Percentiles rank a stretch among this genome's conserved stretches.
phyloP scores from a whole-genome alignment of 2,329 filamentous ascomycete species.

The Ophiostoma triangulosporum region DNA sequence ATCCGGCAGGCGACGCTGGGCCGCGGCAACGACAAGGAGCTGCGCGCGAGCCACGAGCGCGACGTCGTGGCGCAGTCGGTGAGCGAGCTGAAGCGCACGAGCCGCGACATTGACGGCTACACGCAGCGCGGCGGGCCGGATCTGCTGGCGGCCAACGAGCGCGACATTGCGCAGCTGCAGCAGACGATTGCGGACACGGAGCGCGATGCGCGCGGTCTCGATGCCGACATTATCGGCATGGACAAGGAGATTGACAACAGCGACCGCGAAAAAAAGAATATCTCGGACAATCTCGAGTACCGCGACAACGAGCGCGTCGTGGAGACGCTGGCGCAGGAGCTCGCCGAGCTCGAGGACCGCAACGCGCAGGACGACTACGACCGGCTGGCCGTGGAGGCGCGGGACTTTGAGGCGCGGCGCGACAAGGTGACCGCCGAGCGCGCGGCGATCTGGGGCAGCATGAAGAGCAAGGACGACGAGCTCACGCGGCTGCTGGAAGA shows the following conservation, averaged over 20 bases:
- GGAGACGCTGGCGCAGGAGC: constrained; percentile 52
- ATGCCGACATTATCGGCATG: constrained; percentile 60
- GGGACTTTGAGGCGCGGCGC: constrained; percentile 50
- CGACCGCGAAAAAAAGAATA: constrained; percentile 72
- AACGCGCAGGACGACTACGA: constrained; percentile 75
- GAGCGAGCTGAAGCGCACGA: constrained; percentile 62
- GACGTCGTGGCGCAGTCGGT: constrained; percentile 60
- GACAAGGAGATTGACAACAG: constrained; percentile 66
- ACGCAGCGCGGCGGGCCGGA: constrained; percentile 58
- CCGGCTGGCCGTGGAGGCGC: constrained; percentile 57
- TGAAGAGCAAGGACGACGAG: constrained; percentile 76
- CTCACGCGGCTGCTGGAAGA: constrained; percentile 59
- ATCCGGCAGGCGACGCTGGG: constrained; percentile 65
- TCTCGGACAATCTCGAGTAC: constrained; percentile 78
- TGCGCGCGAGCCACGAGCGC: constrained; percentile 55
- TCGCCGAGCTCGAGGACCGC: constrained; percentile 59
- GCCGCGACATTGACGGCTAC: constrained; percentile 69
- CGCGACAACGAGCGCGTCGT: constrained; percentile 61
- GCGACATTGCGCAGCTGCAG: constrained; percentile 55
- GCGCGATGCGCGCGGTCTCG: constrained; percentile 52
- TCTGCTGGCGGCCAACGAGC: constrained; percentile 55
- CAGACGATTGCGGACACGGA: constrained; percentile 52
- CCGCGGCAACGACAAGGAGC: constrained; percentile 58
- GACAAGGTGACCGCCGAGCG: constrained; percentile 60
- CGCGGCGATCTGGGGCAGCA: constrained; percentile 59